Evolutionary conservation across 2,329 filamentous ascomycete genomes (phyloP).

Genomic region (Teratosphaeria destructans): DNA sequence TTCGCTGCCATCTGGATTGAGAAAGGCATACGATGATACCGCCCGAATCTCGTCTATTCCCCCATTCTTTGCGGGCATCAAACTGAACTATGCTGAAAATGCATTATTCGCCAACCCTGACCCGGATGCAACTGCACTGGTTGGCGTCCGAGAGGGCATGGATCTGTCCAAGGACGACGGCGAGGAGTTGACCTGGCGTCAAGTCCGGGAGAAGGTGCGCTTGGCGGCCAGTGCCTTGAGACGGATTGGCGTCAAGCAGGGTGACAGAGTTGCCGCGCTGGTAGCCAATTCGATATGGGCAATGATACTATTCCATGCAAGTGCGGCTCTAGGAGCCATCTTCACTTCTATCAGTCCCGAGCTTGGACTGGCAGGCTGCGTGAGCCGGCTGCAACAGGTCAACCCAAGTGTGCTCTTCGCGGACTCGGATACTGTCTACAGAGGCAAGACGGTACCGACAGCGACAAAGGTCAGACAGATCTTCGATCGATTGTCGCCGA

Average conservation of each 20-base stretch:
- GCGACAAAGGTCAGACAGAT: constrained; percentile 24
- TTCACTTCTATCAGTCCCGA: constrained; percentile 37
- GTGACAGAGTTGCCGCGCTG: constrained; percentile 31
- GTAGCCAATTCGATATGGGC: constrained; percentile 35
- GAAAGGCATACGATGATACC: constrained; percentile 28
- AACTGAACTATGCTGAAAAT: constrained; percentile 33
- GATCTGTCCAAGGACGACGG: constrained; percentile 20
- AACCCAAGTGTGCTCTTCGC: constrained; percentile 31
- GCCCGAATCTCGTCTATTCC: constrained; percentile 29
- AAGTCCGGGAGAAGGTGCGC: constrained; percentile 30
- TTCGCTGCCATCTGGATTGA: constrained; percentile 21
- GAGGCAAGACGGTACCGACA: constrained; percentile 27
- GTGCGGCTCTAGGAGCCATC: constrained; percentile 33
- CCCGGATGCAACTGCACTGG: constrained; percentile 27
- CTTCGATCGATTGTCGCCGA: constrained; percentile 18
- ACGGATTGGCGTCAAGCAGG: constrained; percentile 27
- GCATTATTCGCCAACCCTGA: constrained; percentile 28
- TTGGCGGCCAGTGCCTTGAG: constrained; percentile 29
- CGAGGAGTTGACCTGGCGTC: constrained; percentile 30
- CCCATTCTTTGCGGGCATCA: constrained; percentile 29
- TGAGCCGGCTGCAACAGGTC: constrained; percentile 31
- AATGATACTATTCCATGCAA: constrained; percentile 32
- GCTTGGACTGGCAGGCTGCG: constrained; percentile 28
- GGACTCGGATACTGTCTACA: constrained; percentile 32
- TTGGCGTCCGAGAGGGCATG: constrained; percentile 31